Conservation (phyloP, 2,329 filamentous ascomycete species). For the Fusarium pseudocircinatum region DNA sequence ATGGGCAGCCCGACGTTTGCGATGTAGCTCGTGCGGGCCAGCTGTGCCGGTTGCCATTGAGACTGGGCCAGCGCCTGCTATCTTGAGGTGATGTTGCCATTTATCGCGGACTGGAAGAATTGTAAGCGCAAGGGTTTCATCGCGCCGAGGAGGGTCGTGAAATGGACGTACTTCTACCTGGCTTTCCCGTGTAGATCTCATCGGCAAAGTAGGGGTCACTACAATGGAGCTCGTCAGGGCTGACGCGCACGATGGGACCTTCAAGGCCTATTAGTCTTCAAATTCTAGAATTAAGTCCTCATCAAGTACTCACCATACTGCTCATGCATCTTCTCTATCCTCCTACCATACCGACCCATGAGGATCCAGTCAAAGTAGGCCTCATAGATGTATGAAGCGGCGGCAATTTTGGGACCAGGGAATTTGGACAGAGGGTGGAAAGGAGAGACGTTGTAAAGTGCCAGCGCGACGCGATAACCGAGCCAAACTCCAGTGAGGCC, state of each 20-base stretch:
- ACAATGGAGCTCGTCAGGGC: conserved; percentile 52
- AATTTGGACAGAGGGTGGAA: conserved; percentile 51
- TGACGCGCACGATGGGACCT: conserved; percentile 53
- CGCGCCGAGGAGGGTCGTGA: not conserved
- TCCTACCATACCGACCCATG: conserved; percentile 49
- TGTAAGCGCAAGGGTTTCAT: not conserved
- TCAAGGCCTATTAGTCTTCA: not conserved
- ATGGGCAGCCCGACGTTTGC: conserved; percentile 43
- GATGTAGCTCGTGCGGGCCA: conserved; percentile 46
- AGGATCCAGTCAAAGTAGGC: conserved; percentile 51
- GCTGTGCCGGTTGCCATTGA: conserved; percentile 18
- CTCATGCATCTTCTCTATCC: conserved; percentile 50
- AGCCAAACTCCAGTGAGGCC: conserved; percentile 43
- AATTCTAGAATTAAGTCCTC: rapidly evolving
- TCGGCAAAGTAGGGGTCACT: conserved; percentile 48
- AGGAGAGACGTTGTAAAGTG: conserved; percentile 52
- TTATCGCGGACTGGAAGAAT: conserved; percentile 34
- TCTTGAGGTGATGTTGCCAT: conserved; percentile 35
- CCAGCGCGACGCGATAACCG: conserved; percentile 43
- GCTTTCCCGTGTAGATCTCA: conserved; percentile 48
- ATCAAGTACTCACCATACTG: conserved; percentile 44
- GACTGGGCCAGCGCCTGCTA: conserved; percentile 12
- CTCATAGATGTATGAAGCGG: conserved; percentile 50
- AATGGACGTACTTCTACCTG: conserved; percentile 22
- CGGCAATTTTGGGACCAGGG: conserved; percentile 51